Base-by-base conservation (phyloP, 495 filamentous ascomycete species). In the Penicillium antarcticum region DNA sequence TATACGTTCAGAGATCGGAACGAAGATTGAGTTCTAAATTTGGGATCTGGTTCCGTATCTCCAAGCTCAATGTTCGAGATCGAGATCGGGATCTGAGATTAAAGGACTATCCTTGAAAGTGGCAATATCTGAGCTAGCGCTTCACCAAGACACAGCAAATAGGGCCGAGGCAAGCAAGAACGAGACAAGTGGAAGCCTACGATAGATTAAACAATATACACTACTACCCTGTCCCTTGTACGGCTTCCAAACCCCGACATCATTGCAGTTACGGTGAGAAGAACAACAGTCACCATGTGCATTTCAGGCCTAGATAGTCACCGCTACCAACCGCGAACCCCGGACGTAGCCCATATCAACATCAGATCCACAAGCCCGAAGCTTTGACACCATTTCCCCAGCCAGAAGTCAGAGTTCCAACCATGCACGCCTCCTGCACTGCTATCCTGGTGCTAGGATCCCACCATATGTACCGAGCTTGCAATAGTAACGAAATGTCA, bases 381-480 rank as follows among this genome's bases (percentile, higher is more conserved):
- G 26, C 26, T 10, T 29, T 8, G 8, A 29, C 26, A 29, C 24
- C 26, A 41, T 0, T 4, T 14, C 2, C 23, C 11, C 23, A 32
- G 38, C 18, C 16, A 12, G n/a, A 51, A 39, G 41, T 36, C 45
- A 39, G 18, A 45, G 29, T 33, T 18, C n/a, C 37, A 49, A 34
- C 33, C 40, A 56, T 60, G 57, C 57, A 56, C 16, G 53, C 32
- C 23, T 49, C 32, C 45, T 47, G 51, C 47, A 51, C 16, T 21
- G 2, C 35, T 48, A 41, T 38, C 58, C 51, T 43, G 55, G 43
- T 52, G 52, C 26, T 35, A 52, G 51, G 51, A 17, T 42, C 37
- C 26, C n/a, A 11, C 13, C n/a, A 32, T 24, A 45, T 61, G 54
- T 42, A 48, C 14, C 14, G 10, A 31, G 36, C 47, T 41, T 37